Conservation (phyloP, 345 rosid genomes). For the Euphorbia tirucalli region DNA sequence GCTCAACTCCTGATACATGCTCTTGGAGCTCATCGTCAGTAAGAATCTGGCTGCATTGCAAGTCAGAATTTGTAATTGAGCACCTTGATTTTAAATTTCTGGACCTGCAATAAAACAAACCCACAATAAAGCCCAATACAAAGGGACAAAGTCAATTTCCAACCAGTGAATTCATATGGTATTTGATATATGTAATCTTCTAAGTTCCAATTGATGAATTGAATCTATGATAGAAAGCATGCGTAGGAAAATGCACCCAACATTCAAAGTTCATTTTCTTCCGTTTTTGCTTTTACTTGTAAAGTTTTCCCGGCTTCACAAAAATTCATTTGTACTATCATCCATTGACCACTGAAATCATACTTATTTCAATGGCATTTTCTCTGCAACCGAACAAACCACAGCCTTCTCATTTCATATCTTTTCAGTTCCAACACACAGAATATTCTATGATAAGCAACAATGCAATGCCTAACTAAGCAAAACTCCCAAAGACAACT, state of each 20-base stretch:
- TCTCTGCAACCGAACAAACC: not conserved
- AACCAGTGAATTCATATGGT: slow-evolving; percentile 1
- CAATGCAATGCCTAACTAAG: not conserved
- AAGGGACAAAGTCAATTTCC: not conserved
- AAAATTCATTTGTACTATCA: not conserved
- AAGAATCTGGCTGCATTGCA: slow-evolving; percentile 43
- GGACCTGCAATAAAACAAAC: slow-evolving; percentile 31
- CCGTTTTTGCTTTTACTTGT: not conserved
- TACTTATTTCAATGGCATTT: not conserved
- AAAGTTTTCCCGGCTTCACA: not conserved
- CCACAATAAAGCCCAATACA: not conserved
- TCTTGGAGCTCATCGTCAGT: slow-evolving; percentile 43
- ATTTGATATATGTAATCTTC: not conserved
- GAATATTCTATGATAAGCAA: not conserved
- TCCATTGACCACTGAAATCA: not conserved
- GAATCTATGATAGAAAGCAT: not conserved
- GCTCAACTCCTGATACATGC: slow-evolving; percentile 37
- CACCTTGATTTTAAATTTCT: slow-evolving; percentile 54
- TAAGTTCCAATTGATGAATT: not conserved
- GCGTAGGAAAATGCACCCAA: not conserved
- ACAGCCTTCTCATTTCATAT: not conserved
- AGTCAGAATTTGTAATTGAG: slow-evolving; percentile 57
- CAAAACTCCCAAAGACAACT: not conserved
- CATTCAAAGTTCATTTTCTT: not conserved
- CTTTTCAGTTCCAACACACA: not conserved